phyloP scores from a whole-genome alignment of 2,329 filamentous ascomycete species.

The Monilinia laxa region DNA sequence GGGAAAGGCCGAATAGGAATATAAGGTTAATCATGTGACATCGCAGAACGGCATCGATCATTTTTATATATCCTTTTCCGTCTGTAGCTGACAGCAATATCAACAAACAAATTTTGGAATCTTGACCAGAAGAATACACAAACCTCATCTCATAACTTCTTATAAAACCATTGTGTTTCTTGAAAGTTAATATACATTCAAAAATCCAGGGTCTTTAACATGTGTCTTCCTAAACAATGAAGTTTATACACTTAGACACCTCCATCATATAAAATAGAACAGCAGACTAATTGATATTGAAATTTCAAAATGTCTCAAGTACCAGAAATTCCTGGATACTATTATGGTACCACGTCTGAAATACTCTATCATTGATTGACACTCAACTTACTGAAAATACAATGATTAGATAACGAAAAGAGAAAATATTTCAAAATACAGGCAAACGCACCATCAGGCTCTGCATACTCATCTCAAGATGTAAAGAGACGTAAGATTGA shows the following conservation, averaged over 20 bases:
- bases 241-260: not conserved
- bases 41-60: not conserved
- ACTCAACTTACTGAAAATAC: not conserved
- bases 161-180: not conserved
- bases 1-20: conserved; percentile 7
- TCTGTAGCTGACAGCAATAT: not conserved
- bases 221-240: not conserved
- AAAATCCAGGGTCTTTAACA: not conserved
- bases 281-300: not conserved
- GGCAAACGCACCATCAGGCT: conserved; percentile 47
- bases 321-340: conserved; percentile 52
- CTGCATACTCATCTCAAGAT: conserved; percentile 56
- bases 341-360: conserved; percentile 47
- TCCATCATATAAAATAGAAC: not conserved
- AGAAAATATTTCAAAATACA: conserved; percentile 69
- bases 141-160: not conserved
- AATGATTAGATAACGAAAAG: conserved; percentile 51
- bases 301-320: conserved; percentile 4
- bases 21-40: conserved; percentile 1
- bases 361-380: not conserved
- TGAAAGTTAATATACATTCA: not conserved
- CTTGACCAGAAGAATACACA: not conserved
- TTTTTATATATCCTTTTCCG: not conserved
- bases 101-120: not conserved
- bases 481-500: conserved; percentile 57